Percentiles rank a stretch among this genome's conserved stretches.
These are phyloP conservation scores for Fusarium albidum DNA, from an alignment of 2,329 filamentous ascomycete genomes.

Conservation along the genomic window DNA sequence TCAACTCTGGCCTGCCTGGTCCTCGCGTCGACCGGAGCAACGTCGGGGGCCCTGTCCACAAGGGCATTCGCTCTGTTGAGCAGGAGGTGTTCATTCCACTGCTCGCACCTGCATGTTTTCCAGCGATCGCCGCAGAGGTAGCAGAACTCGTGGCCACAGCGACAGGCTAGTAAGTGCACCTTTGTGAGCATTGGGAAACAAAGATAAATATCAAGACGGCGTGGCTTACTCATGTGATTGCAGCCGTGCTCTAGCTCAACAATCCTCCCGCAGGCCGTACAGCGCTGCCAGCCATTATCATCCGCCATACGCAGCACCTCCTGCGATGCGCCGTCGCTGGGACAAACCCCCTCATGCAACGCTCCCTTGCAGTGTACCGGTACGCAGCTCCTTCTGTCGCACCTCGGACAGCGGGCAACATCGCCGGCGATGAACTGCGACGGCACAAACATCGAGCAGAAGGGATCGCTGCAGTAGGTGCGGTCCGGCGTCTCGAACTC, in stretches of 20 bases:
- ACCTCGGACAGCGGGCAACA: slow-evolving; percentile 52
- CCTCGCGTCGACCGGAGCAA: fast-evolving
- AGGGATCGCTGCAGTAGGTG: slow-evolving; percentile 56
- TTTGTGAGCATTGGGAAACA: too few relatives aligned
- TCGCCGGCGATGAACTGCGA: slow-evolving; percentile 41
- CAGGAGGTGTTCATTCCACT: slow-evolving; percentile 48
- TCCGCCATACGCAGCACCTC: slow-evolving; percentile 51
- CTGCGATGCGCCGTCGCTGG: slow-evolving; percentile 50
- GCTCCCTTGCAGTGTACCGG: slow-evolving; percentile 59
- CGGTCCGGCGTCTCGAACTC: slow-evolving; percentile 58
- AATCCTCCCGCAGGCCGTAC: slow-evolving; percentile 52
- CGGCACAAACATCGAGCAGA: slow-evolving; percentile 59
- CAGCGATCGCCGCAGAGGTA: slow-evolving; percentile 54
- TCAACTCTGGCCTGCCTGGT: background rate
- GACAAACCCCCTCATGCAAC: slow-evolving; percentile 57
- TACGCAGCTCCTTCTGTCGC: slow-evolving; percentile 55
- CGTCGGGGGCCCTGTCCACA: slow-evolving; percentile 36
- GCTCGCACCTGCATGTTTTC: slow-evolving; percentile 50
- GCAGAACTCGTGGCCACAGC: slow-evolving; percentile 57
- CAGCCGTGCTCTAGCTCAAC: slow-evolving; percentile 61
- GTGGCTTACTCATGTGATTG: slow-evolving; percentile 64
- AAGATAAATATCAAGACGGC: too few relatives aligned
- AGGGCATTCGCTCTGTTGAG: slow-evolving; percentile 44
- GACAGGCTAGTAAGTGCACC: slow-evolving; percentile 50
- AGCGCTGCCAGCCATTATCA: slow-evolving; percentile 59